phyloP scores from a whole-genome alignment of 345 rosid genomes.

The Pugionium dolabratum region DNA sequence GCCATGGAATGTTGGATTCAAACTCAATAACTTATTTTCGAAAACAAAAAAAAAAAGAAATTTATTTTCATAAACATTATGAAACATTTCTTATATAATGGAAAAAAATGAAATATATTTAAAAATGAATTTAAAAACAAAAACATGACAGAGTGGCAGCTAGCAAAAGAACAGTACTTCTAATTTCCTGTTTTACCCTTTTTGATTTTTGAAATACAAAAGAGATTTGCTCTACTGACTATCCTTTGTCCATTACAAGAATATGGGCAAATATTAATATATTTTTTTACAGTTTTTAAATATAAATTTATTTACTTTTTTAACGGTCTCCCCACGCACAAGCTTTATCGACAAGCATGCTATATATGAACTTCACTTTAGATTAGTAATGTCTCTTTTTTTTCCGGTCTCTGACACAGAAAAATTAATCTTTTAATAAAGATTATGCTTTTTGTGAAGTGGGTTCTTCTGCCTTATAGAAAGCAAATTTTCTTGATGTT shows the following conservation, averaged over 20 bases:
- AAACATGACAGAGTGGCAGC: constrained; percentile 39
- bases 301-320: constrained; percentile 40
- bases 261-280: constrained; percentile 14
- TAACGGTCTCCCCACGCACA: constrained; percentile 41
- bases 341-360: constrained; percentile 63
- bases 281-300: neutral
- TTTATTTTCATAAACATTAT: no score
- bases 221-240: constrained; percentile 34
- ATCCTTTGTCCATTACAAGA: constrained; percentile 29
- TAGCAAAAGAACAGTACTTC: constrained; percentile 35
- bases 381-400: constrained; percentile 33
- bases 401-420: constrained; percentile 44
- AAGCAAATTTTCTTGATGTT: constrained; percentile 48
- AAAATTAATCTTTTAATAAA: constrained; percentile 1
- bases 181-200: constrained; percentile 36
- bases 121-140: constrained; percentile 23
- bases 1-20: constrained; percentile 47
- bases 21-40: neutral
- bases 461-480: constrained; percentile 51
- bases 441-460: constrained; percentile 45
- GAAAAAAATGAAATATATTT: no score
- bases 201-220: neutral
- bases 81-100: no score
- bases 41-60: no score
- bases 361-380: constrained; percentile 46